Evolutionary conservation across 768 basidiomycete genomes (phyloP).

Genomic region (Leccinum fibrillosum): DNA sequence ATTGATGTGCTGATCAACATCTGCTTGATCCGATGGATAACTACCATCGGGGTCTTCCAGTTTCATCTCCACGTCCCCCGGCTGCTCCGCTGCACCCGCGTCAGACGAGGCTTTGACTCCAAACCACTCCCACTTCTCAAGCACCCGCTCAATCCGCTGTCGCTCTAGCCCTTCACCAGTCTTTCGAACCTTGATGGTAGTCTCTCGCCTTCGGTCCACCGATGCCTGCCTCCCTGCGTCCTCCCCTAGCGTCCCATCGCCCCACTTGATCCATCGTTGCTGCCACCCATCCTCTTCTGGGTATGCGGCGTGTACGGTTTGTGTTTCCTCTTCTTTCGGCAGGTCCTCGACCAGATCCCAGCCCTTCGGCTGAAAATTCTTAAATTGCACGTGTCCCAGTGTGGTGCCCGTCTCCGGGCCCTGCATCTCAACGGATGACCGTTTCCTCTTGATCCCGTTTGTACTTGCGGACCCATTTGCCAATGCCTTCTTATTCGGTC

Average conservation of each 20-base stretch:
- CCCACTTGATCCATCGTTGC: slow-evolving; percentile 41
- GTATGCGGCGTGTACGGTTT: slow-evolving; percentile 35
- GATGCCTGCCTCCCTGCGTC: slow-evolving; percentile 34
- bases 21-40: slow-evolving; percentile 1
- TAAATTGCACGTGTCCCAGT: slow-evolving; percentile 40
- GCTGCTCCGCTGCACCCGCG: slow-evolving; percentile 1
- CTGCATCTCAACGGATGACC: slow-evolving; percentile 27
- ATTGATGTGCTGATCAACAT: slow-evolving; percentile 3
- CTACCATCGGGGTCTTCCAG: slow-evolving; percentile 12
- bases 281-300: slow-evolving; percentile 45
- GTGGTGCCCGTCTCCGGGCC: slow-evolving; percentile 10
- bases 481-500: slow-evolving; percentile 23
- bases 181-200: slow-evolving; percentile 56
- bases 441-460: slow-evolving; percentile 38
- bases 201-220: slow-evolving; percentile 43
- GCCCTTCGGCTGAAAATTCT: slow-evolving; percentile 62
- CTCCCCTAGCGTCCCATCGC: slow-evolving; percentile 23
- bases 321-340: slow-evolving; percentile 40
- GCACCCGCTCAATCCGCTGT: slow-evolving; percentile 63
- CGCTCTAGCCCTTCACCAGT: slow-evolving; percentile 59
- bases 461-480: slow-evolving; percentile 24
- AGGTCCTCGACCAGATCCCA: slow-evolving; percentile 58
- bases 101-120: background rate
- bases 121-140: slow-evolving; percentile 68
- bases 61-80: slow-evolving; percentile 32